A percentile compares a stretch with the other conserved stretches of the same genome.
These are phyloP conservation scores for Pichia membranifaciens DNA, from an alignment of 805 yeast genomes.

Conservation along the genomic window DNA sequence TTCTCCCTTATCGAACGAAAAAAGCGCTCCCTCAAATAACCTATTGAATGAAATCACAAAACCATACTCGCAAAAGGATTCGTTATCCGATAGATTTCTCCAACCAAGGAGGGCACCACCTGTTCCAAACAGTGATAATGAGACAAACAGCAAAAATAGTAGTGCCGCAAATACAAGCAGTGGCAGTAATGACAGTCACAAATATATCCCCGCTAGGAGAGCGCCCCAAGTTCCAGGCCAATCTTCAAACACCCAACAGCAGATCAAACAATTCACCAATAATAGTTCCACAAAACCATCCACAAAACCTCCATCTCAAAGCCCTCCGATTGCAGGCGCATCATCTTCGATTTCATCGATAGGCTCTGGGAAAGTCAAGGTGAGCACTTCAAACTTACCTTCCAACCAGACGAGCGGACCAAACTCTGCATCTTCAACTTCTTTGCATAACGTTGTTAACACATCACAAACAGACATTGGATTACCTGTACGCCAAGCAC, in stretches of 20 bases:
- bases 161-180: not conserved
- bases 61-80: conserved; percentile 20
- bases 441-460: not conserved
- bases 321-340: not conserved
- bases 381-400: not conserved
- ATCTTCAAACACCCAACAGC: too few species aligned
- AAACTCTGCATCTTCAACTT: not conserved
- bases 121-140: conserved; percentile 20
- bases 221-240: conserved; percentile 27
- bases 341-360: not conserved
- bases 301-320: conserved; percentile 9
- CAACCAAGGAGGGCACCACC: conserved; percentile 34
- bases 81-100: conserved; percentile 20
- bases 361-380: not conserved
- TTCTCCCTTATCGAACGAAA: not conserved
- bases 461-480: conserved; percentile 1
- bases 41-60: conserved; percentile 29
- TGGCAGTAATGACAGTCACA: not conserved
- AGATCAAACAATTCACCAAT: not conserved
- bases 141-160: too few species aligned
- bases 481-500: conserved; percentile 12
- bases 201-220: conserved; percentile 35
- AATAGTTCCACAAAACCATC: not conserved
- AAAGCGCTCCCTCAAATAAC: conserved; percentile 4
- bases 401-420: not conserved